Evolutionary conservation across 1,284 basidiomycete species (phyloP), one percentile per base, ranked within the genome.

Genomic region (Meira nashicola): DNA sequence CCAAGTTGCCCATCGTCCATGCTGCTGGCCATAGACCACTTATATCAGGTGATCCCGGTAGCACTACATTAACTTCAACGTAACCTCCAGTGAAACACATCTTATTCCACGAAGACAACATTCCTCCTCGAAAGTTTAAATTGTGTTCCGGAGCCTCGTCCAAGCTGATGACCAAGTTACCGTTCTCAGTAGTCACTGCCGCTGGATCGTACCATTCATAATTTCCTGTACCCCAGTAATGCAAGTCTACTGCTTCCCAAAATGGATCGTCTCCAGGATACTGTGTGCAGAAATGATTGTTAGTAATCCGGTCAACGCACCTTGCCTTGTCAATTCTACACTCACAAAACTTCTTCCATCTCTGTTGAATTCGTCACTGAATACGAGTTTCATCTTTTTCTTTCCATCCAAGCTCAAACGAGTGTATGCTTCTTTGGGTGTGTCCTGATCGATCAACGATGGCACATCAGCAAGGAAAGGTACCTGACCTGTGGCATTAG

Each of bases 61-160:
- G 81, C n/a, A 84, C 84, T n/a, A 92, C 86, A 2, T 67, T 58
- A 1, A 58, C 85, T 77, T 93, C 90, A 58, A 96, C 50, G 74
- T 92, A 92, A 1, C 92, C 93, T 0, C 89, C 90, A 2, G 88
- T 94, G 79, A 94, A 96, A 80, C 93, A 95, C 62, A 96, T 89
- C 78, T 95, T 91, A 78, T 92, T 92, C 90, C 90, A 83, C 0
- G 79, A 77, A 55, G 80, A 80, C 9, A 83, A 66, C 79, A 82
- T 81, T 21, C 82, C 83, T 39, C 91, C 10, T 83, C 83, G 71
- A 64, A 77, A 76, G 68, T 89, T 80, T 62, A 95, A 82, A 56
- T 84, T 85, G 78, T 95, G 87, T 21, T 68, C 69, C 4, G 57
- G 46, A 19, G 65, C 59, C 62, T 77, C 60, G 33, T 62, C 60